A percentile compares a stretch with the other conserved stretches of the same genome.
Conservation (phyloP, 495 filamentous ascomycete species). For the Neurospora sp. region DNA sequence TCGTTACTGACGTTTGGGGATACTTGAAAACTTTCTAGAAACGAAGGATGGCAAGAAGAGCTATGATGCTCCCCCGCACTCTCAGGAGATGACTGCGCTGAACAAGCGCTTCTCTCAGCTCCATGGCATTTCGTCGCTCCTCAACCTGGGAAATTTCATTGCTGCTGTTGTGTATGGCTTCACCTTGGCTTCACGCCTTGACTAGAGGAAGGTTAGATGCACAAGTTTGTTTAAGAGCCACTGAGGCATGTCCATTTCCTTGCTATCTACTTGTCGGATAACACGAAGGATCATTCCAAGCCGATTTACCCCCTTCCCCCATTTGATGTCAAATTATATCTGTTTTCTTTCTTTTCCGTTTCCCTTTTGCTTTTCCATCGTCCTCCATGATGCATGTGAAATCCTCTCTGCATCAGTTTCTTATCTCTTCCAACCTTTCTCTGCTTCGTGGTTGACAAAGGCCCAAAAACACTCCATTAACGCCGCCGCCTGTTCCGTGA, state of each 20-base stretch:
- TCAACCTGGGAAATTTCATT: slow-evolving; percentile 61
- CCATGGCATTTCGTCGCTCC: slow-evolving; percentile 65
- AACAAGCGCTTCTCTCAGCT: slow-evolving; percentile 71
- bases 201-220: slow-evolving; percentile 6
- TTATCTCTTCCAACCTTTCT: background rate
- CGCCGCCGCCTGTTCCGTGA: background rate
- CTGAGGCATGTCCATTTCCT: background rate
- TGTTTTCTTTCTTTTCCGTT: background rate
- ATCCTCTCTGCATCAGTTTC: background rate
- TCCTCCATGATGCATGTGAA: background rate
- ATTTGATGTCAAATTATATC: background rate
- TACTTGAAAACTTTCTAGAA: slow-evolving; percentile 17
- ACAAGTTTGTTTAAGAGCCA: background rate
- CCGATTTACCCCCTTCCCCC: background rate
- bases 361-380: background rate
- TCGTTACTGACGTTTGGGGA: background rate
- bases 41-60: slow-evolving; percentile 68
- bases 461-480: background rate
- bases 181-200: slow-evolving; percentile 50
- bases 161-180: slow-evolving; percentile 65
- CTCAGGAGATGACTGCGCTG: slow-evolving; percentile 67
- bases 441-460: background rate
- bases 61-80: slow-evolving; percentile 64
- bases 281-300: background rate
- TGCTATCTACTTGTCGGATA: background rate